phyloP scores from a whole-genome alignment of 2,329 filamentous ascomycete genomes.

The Aureobasidium mangrovei region DNA sequence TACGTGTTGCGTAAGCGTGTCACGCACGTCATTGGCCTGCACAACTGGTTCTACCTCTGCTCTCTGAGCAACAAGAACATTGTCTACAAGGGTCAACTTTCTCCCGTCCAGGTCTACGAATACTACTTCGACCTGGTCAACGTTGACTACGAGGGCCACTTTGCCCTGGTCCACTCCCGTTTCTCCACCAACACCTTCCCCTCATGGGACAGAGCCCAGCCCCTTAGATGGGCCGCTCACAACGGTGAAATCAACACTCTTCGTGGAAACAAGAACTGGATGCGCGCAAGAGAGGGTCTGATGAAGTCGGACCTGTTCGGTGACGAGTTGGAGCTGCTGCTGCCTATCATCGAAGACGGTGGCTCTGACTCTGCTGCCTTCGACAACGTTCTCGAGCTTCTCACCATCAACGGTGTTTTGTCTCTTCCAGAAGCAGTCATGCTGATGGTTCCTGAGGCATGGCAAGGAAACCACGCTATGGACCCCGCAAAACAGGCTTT shows the following conservation, averaged over 20 bases:
- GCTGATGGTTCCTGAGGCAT: conserved; percentile 97
- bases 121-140: conserved; percentile 97
- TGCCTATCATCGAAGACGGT: conserved; percentile 92
- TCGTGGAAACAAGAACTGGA: conserved; percentile 99
- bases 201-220: conserved; percentile 95
- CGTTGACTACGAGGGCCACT: conserved; percentile 94
- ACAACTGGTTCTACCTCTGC: conserved; percentile 99
- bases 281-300: conserved; percentile 91
- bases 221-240: conserved; percentile 91
- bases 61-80: conserved; percentile 97
- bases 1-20: conserved; percentile 92
- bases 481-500: conserved; percentile 93
- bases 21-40: conserved; percentile 86
- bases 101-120: conserved; percentile 90
- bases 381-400: conserved; percentile 88
- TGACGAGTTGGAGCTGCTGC: conserved; percentile 81
- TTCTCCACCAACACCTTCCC: conserved; percentile 99
- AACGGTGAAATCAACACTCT: conserved; percentile 98
- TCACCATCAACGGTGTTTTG: conserved; percentile 91
- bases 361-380: conserved; percentile 96
- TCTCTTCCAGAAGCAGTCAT: conserved; percentile 94
- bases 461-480: conserved; percentile 89
- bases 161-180: conserved; percentile 90
- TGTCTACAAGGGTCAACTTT: conserved; percentile 95
- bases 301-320: conserved; percentile 90